Conservation (phyloP, 1,284 basidiomycete species). For the Violaceomyces palustris region DNA sequence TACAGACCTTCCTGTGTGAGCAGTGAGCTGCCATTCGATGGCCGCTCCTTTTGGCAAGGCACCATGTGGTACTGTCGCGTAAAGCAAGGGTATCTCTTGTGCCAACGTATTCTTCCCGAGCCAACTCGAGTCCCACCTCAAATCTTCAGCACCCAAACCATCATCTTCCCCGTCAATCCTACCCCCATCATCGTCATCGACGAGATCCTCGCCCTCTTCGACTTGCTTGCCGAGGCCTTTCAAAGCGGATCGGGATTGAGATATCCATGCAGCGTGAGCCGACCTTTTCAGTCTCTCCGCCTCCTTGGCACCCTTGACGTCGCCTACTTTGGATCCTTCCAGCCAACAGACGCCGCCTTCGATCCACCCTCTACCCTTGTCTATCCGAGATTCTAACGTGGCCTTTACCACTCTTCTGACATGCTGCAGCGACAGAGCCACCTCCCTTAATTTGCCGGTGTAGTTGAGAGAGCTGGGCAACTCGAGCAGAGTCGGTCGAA, state of each 20-base stretch:
- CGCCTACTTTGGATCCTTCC: constrained; percentile 3
- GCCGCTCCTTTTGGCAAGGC: constrained; percentile 30
- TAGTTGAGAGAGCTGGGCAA: constrained; percentile 62
- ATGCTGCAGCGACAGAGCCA: constrained; percentile 75
- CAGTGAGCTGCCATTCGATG: constrained; percentile 50
- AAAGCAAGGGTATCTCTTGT: constrained; percentile 18
- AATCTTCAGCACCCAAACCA: no score
- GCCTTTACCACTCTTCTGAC: constrained; percentile 63
- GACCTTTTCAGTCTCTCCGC: no score
- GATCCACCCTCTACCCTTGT: constrained; percentile 20
- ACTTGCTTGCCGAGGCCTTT: neutral
- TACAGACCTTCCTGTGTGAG: constrained; percentile 29
- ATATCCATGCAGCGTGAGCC: no score
- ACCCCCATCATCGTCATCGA: constrained; percentile 9
- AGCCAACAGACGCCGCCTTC: constrained; percentile 52
- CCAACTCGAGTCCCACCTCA: no score
- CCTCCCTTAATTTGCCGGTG: no score
- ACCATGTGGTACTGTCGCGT: constrained; percentile 14
- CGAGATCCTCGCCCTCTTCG: constrained; percentile 3
- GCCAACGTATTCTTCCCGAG: no score
- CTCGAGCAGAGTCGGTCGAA: constrained; percentile 69
- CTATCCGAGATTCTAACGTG: constrained; percentile 16
- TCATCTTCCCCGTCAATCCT: neutral
- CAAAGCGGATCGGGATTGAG: no score
- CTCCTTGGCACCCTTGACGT: constrained; percentile 2